Base-by-base conservation (phyloP, 1,139 yeast genomes). In the Magnusiomyces tetraspermus region DNA sequence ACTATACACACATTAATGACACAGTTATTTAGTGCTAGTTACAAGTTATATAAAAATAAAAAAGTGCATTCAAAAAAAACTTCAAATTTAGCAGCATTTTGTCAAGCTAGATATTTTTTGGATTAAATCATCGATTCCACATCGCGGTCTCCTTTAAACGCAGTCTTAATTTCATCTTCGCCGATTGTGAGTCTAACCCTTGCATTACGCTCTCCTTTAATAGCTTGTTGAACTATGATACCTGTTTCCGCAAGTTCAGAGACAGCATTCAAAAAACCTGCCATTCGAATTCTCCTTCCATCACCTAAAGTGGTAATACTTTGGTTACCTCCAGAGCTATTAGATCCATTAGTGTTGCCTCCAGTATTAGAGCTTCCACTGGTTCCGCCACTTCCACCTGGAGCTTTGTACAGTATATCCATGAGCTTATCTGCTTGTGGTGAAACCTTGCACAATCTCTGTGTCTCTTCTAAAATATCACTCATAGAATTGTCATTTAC, bases 211-310 rank as follows among this genome's bases (percentile, higher is more conserved):
- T 87, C 95, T 33, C 89, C 83, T 51, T 77, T 76, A 55, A 78
- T 72, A 52, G 77, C 77, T 63, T 86, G 95, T 60, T 80, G 82
- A 2, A 79, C 72, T 2, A 92, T 61, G 19, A 90, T 71, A 0
- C 97, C 97, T 47, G 82, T 81, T 57, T 88, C 96, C 6, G 79
- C 79, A 52, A 92, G 71, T 60, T 87, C 95, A 50, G 76, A 73
- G 6, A 85, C 63, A 0, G 83, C 75, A 49, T 71, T 76, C 46
- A 73, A 71, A 62, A 85, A 79, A 5, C 82, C 75, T 2, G 61
- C 63, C 58, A 73, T 67, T 31, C 76, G 67, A 1, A 61, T 60
- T 11, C 53, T 51, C 22, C 49, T 55, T n/a, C 50, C n/a, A n/a
- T n/a, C n/a, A 57, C n/a, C n/a, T n/a, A n/a, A n/a, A n/a, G n/a